Evolutionary conservation across 441 rosid species (phyloP).

Genomic region (Iberis amara): DNA sequence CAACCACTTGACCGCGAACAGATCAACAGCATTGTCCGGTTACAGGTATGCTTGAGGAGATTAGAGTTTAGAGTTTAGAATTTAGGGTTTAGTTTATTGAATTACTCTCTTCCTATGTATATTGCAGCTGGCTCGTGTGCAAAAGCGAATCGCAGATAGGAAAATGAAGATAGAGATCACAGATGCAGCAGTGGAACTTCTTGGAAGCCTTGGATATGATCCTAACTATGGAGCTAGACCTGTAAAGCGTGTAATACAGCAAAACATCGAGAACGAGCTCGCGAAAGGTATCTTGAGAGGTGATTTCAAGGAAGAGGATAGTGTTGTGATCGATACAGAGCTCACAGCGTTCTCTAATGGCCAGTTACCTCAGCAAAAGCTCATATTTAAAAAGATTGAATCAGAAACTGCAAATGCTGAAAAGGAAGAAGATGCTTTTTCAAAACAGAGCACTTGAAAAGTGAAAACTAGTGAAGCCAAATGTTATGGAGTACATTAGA

Average conservation of each 20-base stretch:
- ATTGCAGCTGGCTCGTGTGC: conserved; percentile 84
- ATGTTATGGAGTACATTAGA: background rate
- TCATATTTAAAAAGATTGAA: conserved; percentile 52
- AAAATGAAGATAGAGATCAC: conserved; percentile 70
- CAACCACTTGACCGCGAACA: conserved; percentile 83
- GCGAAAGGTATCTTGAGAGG: conserved; percentile 96
- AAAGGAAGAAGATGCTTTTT: conserved; percentile 32
- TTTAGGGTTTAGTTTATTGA: background rate
- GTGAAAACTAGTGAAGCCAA: background rate
- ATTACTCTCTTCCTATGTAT: conserved; percentile 21
- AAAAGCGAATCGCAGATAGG: conserved; percentile 76
- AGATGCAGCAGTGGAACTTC: conserved; percentile 70
- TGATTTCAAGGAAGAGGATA: conserved; percentile 79
- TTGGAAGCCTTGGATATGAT: conserved; percentile 86
- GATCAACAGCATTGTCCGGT: conserved; percentile 70
- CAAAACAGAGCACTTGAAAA: conserved; percentile 22
- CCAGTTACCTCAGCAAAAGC: conserved; percentile 78
- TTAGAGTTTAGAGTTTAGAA: background rate
- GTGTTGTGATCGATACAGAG: conserved; percentile 60
- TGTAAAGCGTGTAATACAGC: conserved; percentile 93
- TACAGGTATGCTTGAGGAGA: conserved; percentile 57
- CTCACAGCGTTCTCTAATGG: conserved; percentile 62
- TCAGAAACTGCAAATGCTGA: conserved; percentile 31
- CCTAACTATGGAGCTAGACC: conserved; percentile 98
- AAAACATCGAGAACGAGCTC: conserved; percentile 82